Conservation (phyloP, 768 basidiomycete genomes). For the Suillus variegatus region DNA sequence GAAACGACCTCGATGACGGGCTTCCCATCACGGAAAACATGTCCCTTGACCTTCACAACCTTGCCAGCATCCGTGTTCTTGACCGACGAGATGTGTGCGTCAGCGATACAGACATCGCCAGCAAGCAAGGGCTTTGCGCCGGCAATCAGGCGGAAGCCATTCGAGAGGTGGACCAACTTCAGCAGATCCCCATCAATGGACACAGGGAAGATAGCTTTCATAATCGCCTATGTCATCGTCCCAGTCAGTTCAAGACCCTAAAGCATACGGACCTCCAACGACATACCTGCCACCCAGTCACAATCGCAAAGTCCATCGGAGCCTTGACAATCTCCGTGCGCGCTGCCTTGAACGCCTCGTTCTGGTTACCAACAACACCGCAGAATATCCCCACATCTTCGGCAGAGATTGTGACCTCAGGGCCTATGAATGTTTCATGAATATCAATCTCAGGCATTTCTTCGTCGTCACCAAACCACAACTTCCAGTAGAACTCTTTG, state of each 20-base stretch:
- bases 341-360: constrained; percentile 83
- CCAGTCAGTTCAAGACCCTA: neutral
- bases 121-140: constrained; percentile 75
- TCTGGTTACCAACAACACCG: constrained; percentile 90
- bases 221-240: constrained; percentile 79
- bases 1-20: constrained; percentile 93
- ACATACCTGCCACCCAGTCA: constrained; percentile 95
- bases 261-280: neutral
- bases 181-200: constrained; percentile 92
- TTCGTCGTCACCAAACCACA: constrained; percentile 94
- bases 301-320: constrained; percentile 99
- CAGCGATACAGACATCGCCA: constrained; percentile 88
- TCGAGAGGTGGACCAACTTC: constrained; percentile 95
- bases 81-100: constrained; percentile 87
- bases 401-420: constrained; percentile 79
- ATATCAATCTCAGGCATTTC: constrained; percentile 77
- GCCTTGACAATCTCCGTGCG: constrained; percentile 72
- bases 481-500: constrained; percentile 97
- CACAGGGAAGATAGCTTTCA: constrained; percentile 95
- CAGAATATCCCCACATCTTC: constrained; percentile 87
- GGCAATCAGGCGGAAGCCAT: constrained; percentile 89
- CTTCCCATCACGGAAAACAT: constrained; percentile 72
- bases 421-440: constrained; percentile 81
- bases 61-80: constrained; percentile 91
- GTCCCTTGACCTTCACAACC: constrained; percentile 86